Base-by-base conservation (phyloP, 768 basidiomycete genomes). In the Gloeophyllum trabeum region DNA sequence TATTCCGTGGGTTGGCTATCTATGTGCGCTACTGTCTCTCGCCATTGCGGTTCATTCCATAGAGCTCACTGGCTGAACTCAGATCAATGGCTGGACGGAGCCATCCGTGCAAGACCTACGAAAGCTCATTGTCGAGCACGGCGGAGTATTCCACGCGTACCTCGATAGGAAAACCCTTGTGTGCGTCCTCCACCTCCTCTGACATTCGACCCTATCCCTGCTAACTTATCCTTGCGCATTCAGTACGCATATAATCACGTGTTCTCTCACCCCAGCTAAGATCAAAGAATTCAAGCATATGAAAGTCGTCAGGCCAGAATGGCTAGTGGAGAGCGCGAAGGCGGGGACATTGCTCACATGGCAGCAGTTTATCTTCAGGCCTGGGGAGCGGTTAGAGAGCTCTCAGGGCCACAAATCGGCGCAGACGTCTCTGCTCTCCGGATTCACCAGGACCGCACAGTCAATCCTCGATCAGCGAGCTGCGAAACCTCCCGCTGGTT, bases 171-270 rank as follows among this genome's bases (percentile, higher is more conserved):
- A 89, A 61, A 65, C 76, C 18, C 52, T 77, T 14, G 82, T 84
- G 79, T 89, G 55, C 44, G 81, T 70, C 2, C 19, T n/a, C 35
- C 40, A 23, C 40, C 14, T n/a, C 41, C 18, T n/a, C n/a, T n/a
- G n/a, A n/a, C n/a, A n/a, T n/a, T n/a, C n/a, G n/a, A 12, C 13
- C 14, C 20, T 18, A 1, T 22, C 19, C 5, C 43, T 43, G 34
- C 42, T 14, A 32, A 16, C 13, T 30, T 26, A 4, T 10, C 5
- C 24, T 23, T 23, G 20, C 5, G 6, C 19, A 40, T 25, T 12
- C 52, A 89, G 87, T 23, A 94, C 92, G 0, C 92, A 96, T 57
- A 81, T 99, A 51, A 67, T 99, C 39, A 94, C 96, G 3, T 84
- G 82, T 48, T 84, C 87, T 24, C 71, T 99, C 35, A 97, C 94